A percentile compares a stretch with the other conserved stretches of the same genome.
These are phyloP conservation scores for Naganishia antarctica DNA, from an alignment of 768 basidiomycete species.

Conservation along the genomic window DNA sequence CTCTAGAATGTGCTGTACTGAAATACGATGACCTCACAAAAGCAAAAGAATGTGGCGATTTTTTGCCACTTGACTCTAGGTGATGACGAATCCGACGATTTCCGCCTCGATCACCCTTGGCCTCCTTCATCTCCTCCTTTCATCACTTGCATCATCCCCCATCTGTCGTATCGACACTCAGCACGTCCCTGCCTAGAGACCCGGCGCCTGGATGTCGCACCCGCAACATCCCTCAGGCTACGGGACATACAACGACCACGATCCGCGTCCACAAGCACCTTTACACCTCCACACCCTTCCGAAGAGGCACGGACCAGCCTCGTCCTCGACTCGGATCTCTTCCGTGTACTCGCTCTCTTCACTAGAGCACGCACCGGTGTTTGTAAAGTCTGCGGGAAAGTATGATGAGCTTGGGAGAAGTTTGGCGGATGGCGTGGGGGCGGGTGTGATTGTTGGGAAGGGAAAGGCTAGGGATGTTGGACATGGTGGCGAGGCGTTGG, in stretches of 20 bases:
- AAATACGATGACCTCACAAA: too few relatives aligned
- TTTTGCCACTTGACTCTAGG: too few relatives aligned
- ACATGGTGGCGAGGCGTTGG: neutral
- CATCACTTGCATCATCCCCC: too few relatives aligned
- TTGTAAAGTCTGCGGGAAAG: slow-evolving; percentile 21
- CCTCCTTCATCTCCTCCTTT: too few relatives aligned
- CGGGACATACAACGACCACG: slow-evolving; percentile 4
- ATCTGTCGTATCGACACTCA: too few relatives aligned
- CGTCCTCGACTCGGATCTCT: neutral
- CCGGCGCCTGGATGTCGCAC: neutral
- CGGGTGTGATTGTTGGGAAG: neutral
- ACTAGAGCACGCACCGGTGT: slow-evolving; percentile 13
- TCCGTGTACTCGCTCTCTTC: slow-evolving; percentile 2
- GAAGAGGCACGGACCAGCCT: slow-evolving; percentile 21
- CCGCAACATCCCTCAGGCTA: neutral
- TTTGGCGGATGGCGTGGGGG: slow-evolving; percentile 3
- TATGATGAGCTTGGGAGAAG: slow-evolving; percentile 27
- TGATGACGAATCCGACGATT: slow-evolving; percentile 12
- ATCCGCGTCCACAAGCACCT: slow-evolving; percentile 46
- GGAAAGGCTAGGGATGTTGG: neutral
- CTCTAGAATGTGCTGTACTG: too few relatives aligned
- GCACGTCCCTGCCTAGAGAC: too few relatives aligned
- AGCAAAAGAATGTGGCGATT: too few relatives aligned
- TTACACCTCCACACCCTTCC: slow-evolving; percentile 68
- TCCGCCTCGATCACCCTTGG: neutral